phyloP scores from a whole-genome alignment of 192 early-diverging fungal genomes.

The Phycomyces blakesleeanus region DNA sequence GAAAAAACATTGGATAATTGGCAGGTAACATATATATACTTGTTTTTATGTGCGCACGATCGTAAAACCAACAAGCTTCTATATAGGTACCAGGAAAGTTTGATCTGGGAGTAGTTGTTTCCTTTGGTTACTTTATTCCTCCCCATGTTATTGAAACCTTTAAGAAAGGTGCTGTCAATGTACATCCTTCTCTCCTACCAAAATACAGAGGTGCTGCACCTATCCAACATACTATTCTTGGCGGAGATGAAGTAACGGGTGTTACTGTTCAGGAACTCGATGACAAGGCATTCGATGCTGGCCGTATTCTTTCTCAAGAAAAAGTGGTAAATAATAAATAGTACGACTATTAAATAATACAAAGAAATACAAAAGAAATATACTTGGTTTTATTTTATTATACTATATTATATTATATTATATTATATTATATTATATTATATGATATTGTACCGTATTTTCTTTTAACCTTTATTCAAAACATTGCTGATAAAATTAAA shows the following conservation, averaged over 20 bases:
- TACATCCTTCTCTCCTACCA: conserved; percentile 93
- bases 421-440: too few relatives aligned
- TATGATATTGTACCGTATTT: too few relatives aligned
- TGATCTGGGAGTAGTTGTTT: conserved; percentile 89
- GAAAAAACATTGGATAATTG: conserved; percentile 41
- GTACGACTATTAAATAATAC: conserved; percentile 1
- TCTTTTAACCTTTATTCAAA: too few relatives aligned
- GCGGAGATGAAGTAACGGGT: conserved; percentile 69
- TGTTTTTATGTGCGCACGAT: conserved; percentile 1
- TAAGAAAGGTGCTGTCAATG: conserved; percentile 70
- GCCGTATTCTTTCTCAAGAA: conserved; percentile 72
- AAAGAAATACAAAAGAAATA: not conserved
- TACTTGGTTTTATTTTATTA: too few relatives aligned
- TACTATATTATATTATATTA: too few relatives aligned
- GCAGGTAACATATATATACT: conserved; percentile 34
- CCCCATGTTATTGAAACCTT: conserved; percentile 65
- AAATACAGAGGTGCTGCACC: conserved; percentile 92
- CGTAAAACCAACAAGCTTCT: conserved; percentile 8
- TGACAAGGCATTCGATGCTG: conserved; percentile 76
- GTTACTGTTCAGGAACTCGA: conserved; percentile 87
- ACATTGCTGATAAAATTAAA: too few relatives aligned
- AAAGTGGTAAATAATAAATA: conserved; percentile 43
- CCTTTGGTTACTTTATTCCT: conserved; percentile 90
- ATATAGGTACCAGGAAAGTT: conserved; percentile 38
- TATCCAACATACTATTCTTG: conserved; percentile 79